Conservation (phyloP, 257 asterid genomes). For the Solanum rostratum region DNA sequence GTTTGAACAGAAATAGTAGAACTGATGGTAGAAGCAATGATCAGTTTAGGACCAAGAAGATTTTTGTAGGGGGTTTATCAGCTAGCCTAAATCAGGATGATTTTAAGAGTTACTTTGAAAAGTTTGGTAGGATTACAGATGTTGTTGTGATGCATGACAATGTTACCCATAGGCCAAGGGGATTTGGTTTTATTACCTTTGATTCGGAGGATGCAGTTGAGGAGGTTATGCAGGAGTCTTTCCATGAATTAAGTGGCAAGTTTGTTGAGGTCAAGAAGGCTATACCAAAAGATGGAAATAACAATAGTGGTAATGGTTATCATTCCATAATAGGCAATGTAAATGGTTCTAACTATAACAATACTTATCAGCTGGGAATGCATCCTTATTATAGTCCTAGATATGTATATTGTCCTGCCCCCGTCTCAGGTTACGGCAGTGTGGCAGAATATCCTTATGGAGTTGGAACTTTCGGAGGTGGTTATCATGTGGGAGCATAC, state of each 20-base stretch:
- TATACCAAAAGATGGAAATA: constrained; percentile 67
- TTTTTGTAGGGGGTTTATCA: constrained; percentile 88
- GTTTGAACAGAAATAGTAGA: constrained; percentile 35
- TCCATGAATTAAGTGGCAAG: constrained; percentile 66
- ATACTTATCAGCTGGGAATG: constrained; percentile 28
- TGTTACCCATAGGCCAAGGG: constrained; percentile 80
- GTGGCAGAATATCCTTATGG: constrained; percentile 51
- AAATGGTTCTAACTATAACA: constrained; percentile 26
- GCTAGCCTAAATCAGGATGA: constrained; percentile 68
- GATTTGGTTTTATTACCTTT: constrained; percentile 84
- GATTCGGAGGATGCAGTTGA: constrained; percentile 81
- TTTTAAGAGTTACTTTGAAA: constrained; percentile 74
- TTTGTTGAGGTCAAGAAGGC: constrained; percentile 88
- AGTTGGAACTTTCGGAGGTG: constrained; percentile 32
- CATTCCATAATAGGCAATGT: constrained; percentile 35
- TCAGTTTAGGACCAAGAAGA: constrained; percentile 72
- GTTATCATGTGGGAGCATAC: constrained; percentile 47
- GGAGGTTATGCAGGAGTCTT: constrained; percentile 64
- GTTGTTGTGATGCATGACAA: constrained; percentile 92
- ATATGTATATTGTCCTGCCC: constrained; percentile 31
- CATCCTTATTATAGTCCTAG: constrained; percentile 29
- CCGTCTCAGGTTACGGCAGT: constrained; percentile 35
- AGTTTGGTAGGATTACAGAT: constrained; percentile 72
- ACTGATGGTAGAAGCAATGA: constrained; percentile 41
- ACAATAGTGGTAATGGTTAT: constrained; percentile 20